Evolutionary conservation across 495 filamentous ascomycete species (phyloP).

Genomic region (Penicillium diatomitis): DNA sequence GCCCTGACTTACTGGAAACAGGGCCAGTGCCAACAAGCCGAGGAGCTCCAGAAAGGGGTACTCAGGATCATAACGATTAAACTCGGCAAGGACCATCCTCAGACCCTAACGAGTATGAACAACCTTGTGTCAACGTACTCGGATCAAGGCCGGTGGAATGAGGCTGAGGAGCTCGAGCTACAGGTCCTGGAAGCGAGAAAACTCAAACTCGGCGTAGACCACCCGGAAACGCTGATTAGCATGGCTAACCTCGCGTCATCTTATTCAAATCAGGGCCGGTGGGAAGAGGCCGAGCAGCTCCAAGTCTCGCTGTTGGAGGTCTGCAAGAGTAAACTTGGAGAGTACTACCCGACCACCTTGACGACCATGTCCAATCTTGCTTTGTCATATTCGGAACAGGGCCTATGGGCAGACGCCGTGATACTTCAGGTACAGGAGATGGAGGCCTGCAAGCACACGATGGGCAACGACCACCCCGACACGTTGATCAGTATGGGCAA

Average conservation of each 20-base stretch:
- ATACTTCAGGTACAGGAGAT: conserved; percentile 13
- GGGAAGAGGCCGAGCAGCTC: neutral
- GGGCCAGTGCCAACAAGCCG: neutral
- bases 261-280: neutral
- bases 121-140: neutral
- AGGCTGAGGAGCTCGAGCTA: neutral
- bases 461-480: conserved; percentile 27
- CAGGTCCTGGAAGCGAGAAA: neutral
- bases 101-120: neutral
- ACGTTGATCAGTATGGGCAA: conserved; percentile 7
- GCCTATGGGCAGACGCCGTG: conserved; percentile 18
- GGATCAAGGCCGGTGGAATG: neutral
- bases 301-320: conserved; percentile 11
- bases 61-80: neutral
- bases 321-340: conserved; percentile 16
- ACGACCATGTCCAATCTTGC: conserved; percentile 15
- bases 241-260: neutral
- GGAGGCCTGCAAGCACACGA: conserved; percentile 4
- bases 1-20: neutral
- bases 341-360: conserved; percentile 27
- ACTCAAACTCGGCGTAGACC: neutral
- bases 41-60: neutral
- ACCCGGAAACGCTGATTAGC: neutral
- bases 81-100: neutral
- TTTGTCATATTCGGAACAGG: conserved; percentile 11